phyloP scores from a whole-genome alignment of 2,329 filamentous ascomycete species.

The Harringtonia aguacate region DNA sequence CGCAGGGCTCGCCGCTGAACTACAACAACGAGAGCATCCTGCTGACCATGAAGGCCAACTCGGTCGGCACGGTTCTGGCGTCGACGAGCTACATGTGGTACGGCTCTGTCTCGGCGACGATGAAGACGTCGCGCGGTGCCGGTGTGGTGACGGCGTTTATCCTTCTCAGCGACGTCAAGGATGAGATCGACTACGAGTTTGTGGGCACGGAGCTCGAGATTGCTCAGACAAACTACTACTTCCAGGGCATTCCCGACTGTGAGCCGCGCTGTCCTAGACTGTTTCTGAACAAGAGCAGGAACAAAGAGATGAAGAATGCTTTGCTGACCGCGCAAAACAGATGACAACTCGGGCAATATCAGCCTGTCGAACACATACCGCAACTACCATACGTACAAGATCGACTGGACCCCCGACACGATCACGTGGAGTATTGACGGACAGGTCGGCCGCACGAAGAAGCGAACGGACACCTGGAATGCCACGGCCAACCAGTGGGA shows the following conservation, averaged over 20 bases:
- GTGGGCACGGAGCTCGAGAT: slow-evolving; percentile 67
- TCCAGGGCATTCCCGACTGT: slow-evolving; percentile 88
- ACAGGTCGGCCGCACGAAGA: slow-evolving; percentile 59
- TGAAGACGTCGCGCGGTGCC: slow-evolving; percentile 73
- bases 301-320: no score
- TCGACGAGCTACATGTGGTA: slow-evolving; percentile 91
- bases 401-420: slow-evolving; percentile 81
- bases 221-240: slow-evolving; percentile 95
- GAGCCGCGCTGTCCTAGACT: no score
- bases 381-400: slow-evolving; percentile 81
- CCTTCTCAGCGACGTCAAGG: slow-evolving; percentile 87
- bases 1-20: slow-evolving; percentile 61
- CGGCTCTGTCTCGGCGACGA: slow-evolving; percentile 74
- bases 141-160: slow-evolving; percentile 98
- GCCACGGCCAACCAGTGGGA: slow-evolving; percentile 67
- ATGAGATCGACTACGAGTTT: slow-evolving; percentile 97
- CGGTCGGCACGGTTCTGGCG: slow-evolving; percentile 78
- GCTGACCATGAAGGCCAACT: slow-evolving; percentile 80
- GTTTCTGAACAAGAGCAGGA: no score
- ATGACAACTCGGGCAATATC: slow-evolving; percentile 66
- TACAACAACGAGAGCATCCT: slow-evolving; percentile 58
- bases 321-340: slow-evolving; percentile 28
- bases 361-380: slow-evolving; percentile 58
- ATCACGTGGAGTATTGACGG: slow-evolving; percentile 87
- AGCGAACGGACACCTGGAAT: slow-evolving; percentile 79